These are phyloP conservation scores for Tetracladium setigerum DNA, from an alignment of 495 filamentous ascomycete species.

Conservation along the genomic window DNA sequence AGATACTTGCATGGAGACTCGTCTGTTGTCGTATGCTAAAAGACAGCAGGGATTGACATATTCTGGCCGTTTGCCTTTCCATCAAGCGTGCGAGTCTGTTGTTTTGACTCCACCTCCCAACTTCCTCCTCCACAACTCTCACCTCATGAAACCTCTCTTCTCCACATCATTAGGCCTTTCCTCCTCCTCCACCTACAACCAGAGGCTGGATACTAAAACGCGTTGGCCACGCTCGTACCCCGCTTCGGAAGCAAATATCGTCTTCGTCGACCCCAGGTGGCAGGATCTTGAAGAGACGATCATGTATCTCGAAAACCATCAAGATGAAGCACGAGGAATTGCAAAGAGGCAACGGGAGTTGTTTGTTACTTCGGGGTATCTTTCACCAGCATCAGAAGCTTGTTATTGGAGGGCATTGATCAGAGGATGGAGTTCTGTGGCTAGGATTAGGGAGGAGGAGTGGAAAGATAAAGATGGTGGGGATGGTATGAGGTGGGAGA, in stretches of 20 bases:
- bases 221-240: conserved; percentile 33
- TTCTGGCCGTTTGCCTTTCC: conserved; percentile 46
- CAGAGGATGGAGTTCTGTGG: conserved; percentile 38
- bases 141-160: conserved; percentile 36
- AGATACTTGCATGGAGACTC: not conserved
- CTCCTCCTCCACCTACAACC: not conserved
- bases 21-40: not conserved
- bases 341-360: conserved; percentile 38
- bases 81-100: conserved; percentile 41
- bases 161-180: conserved; percentile 23
- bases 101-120: conserved; percentile 38
- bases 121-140: conserved; percentile 44
- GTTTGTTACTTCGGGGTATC: conserved; percentile 37
- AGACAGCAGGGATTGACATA: conserved; percentile 41
- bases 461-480: conserved; percentile 14
- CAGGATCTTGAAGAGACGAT: conserved; percentile 39
- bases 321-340: conserved; percentile 36
- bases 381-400: conserved; percentile 40
- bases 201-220: not conserved
- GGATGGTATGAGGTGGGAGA: conserved; percentile 15
- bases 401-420: conserved; percentile 48
- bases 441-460: conserved; percentile 21
- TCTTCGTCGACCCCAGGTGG: conserved; percentile 46
- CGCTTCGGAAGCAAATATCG: conserved; percentile 37
- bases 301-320: conserved; percentile 34